These are phyloP conservation scores for Aegle marmelos DNA, from an alignment of 345 rosid species.

Conservation along the genomic window DNA sequence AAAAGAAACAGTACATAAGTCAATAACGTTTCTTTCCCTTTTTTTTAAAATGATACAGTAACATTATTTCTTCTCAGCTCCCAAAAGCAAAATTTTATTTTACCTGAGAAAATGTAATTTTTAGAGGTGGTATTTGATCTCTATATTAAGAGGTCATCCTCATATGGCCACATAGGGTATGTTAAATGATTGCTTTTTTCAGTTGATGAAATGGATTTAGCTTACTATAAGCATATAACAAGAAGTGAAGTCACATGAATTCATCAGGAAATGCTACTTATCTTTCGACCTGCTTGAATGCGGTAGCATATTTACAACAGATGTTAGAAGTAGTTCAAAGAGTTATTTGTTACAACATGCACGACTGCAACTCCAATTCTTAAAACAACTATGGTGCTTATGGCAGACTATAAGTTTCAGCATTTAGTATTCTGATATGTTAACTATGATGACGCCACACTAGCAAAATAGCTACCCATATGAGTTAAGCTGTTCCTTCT, in stretches of 20 bases:
- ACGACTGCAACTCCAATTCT: neutral
- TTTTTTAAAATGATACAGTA: no score
- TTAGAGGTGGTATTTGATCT: neutral
- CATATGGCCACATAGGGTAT: neutral
- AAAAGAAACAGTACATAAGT: neutral
- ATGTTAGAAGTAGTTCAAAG: no score
- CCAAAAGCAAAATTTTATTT: constrained; percentile 4
- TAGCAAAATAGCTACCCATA: neutral
- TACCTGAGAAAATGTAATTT: neutral
- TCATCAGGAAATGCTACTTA: neutral
- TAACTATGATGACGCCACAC: neutral
- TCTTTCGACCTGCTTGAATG: neutral
- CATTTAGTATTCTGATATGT: neutral
- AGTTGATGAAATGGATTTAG: no score
- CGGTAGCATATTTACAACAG: neutral
- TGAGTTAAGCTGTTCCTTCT: neutral
- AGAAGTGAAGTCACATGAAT: no score
- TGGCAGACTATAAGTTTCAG: neutral
- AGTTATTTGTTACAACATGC: neutral
- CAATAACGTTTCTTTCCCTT: neutral
- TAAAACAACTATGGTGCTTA: neutral
- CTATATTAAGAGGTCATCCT: neutral
- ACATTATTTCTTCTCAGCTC: constrained; percentile 14
- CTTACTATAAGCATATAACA: no score
- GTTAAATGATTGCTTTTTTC: no score